These are phyloP conservation scores for Persicaria tinctoria DNA, from an alignment of 148 eudicot genomes.

Conservation along the genomic window DNA sequence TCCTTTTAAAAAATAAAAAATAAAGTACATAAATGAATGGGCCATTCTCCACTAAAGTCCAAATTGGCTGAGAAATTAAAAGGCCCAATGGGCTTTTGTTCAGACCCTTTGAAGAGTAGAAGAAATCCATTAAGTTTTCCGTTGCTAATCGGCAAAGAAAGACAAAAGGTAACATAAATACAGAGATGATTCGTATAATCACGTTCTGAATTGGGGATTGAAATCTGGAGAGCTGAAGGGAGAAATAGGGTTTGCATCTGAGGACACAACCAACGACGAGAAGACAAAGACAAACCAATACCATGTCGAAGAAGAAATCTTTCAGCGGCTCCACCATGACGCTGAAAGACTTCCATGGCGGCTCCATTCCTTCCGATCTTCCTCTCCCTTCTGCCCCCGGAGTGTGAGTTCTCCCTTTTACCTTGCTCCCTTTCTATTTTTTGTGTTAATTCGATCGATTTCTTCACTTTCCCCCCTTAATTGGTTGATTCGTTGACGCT, in stretches of 20 bases:
- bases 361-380: slow-evolving; percentile 91
- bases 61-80: too few species aligned
- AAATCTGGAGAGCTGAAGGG: neutral
- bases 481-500: neutral
- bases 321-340: slow-evolving; percentile 56
- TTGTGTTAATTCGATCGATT: neutral
- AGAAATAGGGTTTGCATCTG: neutral
- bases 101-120: neutral
- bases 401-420: slow-evolving; percentile 39
- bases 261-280: too few species aligned
- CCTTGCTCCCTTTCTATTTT: neutral
- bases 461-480: neutral
- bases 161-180: neutral
- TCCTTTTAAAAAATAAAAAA: too few species aligned
- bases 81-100: too few species aligned
- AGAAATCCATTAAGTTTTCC: neutral
- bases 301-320: slow-evolving; percentile 80
- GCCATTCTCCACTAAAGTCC: too few species aligned
- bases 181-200: neutral
- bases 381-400: slow-evolving; percentile 98
- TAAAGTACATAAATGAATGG: too few species aligned
- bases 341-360: slow-evolving; percentile 94
- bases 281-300: too few species aligned
- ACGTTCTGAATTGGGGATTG: too few species aligned
- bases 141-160: neutral